Evolutionary conservation across 2,329 filamentous ascomycete genomes (phyloP).

Genomic region (Ophiocordyceps polyrhachis-furcata): DNA sequence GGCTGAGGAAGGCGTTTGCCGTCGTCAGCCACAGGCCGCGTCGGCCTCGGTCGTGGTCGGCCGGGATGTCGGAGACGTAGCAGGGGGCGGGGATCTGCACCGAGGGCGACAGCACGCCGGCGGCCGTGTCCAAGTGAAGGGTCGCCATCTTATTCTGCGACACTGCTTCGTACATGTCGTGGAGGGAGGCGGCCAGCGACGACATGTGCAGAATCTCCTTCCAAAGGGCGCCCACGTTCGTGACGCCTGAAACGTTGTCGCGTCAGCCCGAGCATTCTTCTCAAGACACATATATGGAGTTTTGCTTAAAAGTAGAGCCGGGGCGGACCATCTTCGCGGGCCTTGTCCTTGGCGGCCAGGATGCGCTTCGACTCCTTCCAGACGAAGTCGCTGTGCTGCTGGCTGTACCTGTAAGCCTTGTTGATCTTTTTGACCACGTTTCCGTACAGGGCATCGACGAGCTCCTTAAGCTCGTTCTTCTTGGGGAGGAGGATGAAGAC

Average conservation of each 20-base stretch:
- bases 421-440: constrained; percentile 85
- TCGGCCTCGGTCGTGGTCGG: constrained; percentile 47
- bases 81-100: constrained; percentile 47
- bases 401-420: constrained; percentile 82
- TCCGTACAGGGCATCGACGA: constrained; percentile 62
- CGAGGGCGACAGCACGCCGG: constrained; percentile 39
- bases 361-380: constrained; percentile 81
- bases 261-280: background rate
- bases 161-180: constrained; percentile 64
- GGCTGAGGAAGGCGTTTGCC: constrained; percentile 53
- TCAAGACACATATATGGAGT: background rate
- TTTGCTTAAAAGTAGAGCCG: background rate
- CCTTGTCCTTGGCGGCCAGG: constrained; percentile 62
- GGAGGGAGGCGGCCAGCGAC: constrained; percentile 65
- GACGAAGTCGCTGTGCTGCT: constrained; percentile 77
- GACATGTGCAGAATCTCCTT: constrained; percentile 52
- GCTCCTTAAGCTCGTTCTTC: constrained; percentile 53
- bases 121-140: constrained; percentile 49
- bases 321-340: constrained; percentile 43
- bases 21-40: constrained; percentile 76
- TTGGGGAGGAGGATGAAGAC: constrained; percentile 80
- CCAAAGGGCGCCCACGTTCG: constrained; percentile 50
- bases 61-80: constrained; percentile 56
- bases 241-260: constrained; percentile 15
- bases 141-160: constrained; percentile 75